A percentile compares a stretch with the other conserved stretches of the same genome.
phyloP scores from a whole-genome alignment of 805 yeast genomes.

The Pichia ethanolica region DNA sequence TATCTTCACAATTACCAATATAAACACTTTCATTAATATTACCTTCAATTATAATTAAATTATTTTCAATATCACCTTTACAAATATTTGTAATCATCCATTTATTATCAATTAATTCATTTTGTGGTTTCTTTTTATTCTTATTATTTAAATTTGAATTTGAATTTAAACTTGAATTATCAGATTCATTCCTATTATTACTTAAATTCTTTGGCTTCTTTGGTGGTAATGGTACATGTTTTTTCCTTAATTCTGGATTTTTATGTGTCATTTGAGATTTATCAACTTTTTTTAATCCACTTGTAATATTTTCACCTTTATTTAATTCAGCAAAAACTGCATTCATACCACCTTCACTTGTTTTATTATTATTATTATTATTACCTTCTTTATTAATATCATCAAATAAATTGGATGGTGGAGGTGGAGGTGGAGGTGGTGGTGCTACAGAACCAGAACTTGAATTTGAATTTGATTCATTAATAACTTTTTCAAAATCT shows the following conservation, averaged over 20 bases:
- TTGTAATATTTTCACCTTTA: conserved; percentile 77
- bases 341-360: conserved; percentile 44
- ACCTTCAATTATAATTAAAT: conserved; percentile 58
- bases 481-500: conserved; percentile 45
- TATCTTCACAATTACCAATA: conserved; percentile 70
- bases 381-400: conserved; percentile 13
- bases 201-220: conserved; percentile 69
- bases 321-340: conserved; percentile 92
- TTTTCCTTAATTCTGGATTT: conserved; percentile 70
- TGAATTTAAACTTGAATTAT: no score
- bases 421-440: conserved; percentile 67
- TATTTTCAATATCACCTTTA: conserved; percentile 47
- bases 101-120: conserved; percentile 75
- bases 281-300: conserved; percentile 86
- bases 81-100: conserved; percentile 79
- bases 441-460: conserved; percentile 31
- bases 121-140: conserved; percentile 33
- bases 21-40: conserved; percentile 84
- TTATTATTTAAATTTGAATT: not conserved
- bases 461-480: conserved; percentile 16
- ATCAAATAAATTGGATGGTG: conserved; percentile 68
- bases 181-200: not conserved
- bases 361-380: not conserved
- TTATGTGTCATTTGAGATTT: conserved; percentile 91
- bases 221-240: conserved; percentile 67